These are phyloP conservation scores for Spiromyces aspiralis DNA, from an alignment of 371 early-diverging fungal genomes.

Conservation along the genomic window DNA sequence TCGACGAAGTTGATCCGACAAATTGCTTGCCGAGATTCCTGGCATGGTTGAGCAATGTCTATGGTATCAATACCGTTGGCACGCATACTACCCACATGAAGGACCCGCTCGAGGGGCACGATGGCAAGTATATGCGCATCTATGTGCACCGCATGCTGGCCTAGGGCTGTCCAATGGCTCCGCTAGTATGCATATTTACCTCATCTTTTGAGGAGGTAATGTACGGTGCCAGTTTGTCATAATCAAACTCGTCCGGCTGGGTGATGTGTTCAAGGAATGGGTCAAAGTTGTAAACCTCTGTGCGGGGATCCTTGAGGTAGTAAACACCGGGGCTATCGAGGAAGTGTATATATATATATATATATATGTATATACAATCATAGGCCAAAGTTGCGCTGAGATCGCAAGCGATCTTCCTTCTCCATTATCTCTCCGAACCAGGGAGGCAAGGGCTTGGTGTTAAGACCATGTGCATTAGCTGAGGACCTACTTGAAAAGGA, in stretches of 20 bases:
- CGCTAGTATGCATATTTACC: conserved; percentile 7
- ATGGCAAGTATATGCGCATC: too few species aligned
- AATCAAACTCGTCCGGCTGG: conserved; percentile 65
- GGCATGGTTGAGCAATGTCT: conserved; percentile 13
- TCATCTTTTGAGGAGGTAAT: conserved; percentile 62
- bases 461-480: too few species aligned
- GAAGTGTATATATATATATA: conserved; percentile 7
- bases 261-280: conserved; percentile 57
- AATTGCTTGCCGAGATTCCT: conserved; percentile 31
- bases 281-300: conserved; percentile 61
- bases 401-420: not conserved
- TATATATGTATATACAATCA: too few species aligned
- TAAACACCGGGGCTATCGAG: conserved; percentile 67
- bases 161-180: too few species aligned
- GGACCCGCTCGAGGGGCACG: too few species aligned
- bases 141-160: too few species aligned
- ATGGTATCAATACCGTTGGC: too few species aligned
- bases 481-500: conserved; percentile 47
- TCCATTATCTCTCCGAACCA: not conserved
- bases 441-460: too few species aligned
- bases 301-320: conserved; percentile 60
- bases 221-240: conserved; percentile 53
- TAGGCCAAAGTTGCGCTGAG: too few species aligned
- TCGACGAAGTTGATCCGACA: conserved; percentile 80
- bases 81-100: too few species aligned